Evolutionary conservation across 2,329 filamentous ascomycete species (phyloP), one percentile per base, ranked within the genome.

Genomic region (Coniochaeta sp.): DNA sequence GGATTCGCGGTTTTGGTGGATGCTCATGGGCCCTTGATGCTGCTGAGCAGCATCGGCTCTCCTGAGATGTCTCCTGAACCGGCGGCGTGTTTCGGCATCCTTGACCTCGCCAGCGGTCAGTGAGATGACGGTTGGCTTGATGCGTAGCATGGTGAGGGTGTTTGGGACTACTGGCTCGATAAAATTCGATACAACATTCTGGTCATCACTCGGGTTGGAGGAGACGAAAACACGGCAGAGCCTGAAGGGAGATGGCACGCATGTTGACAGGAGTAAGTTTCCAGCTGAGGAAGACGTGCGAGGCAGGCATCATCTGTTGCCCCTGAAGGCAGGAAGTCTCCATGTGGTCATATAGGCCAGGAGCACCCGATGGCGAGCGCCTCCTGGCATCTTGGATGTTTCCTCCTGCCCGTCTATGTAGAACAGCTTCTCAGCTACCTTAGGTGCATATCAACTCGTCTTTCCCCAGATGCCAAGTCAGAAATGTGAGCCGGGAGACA

Each of bases 81-180:
- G 63, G 31, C 60, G 66, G 33, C 65, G 67, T 8, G 63, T 59
- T 42, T 70, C 65, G 30, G 67, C 64, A 13, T 70, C 68, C 52
- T 69, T 66, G 48, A 75, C 67, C 56, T 76, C 73, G 12, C 66
- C 59, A 55, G 69, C 65, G 45, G 69, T 67, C 52, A 76, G 51
- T 27, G 63, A 63, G 48, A 75, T 65, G 4, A 63, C 60, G 1
- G 72, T 74, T 16, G 69, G 67, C 24, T 57, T 55, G 51, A 72
- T 63, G 49, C 72, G 71, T 24, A 76, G 56, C 73, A 76, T 76
- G 9, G 26, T 20, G 45, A 24, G 27, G 27, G 6, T 30, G 20
- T 42, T 22, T 42, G 7, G 6, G 3, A 14, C 22, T 4, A 24
- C n/a, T n/a, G n/a, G 7, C 7, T 24, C 8, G n/a, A 24, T 22